Evolutionary conservation across 2,329 filamentous ascomycete species (phyloP), one percentile per base, ranked within the genome.

Genomic region (Elsinoe fawcettii): DNA sequence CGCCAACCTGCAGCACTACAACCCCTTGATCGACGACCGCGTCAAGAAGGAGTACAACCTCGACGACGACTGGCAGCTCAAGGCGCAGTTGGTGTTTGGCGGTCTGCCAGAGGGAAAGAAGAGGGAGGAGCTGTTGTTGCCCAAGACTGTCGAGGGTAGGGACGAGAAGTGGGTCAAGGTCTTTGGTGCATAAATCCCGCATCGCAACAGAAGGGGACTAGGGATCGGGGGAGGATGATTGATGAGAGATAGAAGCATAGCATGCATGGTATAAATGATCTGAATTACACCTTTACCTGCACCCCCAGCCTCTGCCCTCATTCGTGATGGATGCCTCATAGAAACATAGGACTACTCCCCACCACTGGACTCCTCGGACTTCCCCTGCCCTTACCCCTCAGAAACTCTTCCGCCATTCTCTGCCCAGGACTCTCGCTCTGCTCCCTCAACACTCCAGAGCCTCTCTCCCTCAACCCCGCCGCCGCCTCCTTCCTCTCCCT

Each of bases 1-100:
- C 63, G 87, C 86, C 69, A 95, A 91, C 79, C 80, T 96, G 55
- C 90, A 96, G 79, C 90, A 96, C 77, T 95, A 95, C 79, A 93
- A 90, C 80, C 90, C 90, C 18, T 73, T 96, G 59, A 82, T 95
- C 64, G 87, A 95, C 74, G 77, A 79, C 63, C 82, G 84, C 75
- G 86, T 90, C 55, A 74, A 79, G 44, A 76, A 76, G 61, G 75
- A 82, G 64, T 96, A 88, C 87, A 79, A 79, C 58, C 65, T 95
- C 30, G 86, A 88, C 43, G 67, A 74, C 16, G 79, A 80, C 65
- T 96, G 90, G 90, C 82, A 81, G 67, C 80, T 95, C 62, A 82
- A 85, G 68, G 85, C 87, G 22, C 89, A 95, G 79, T 77, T 96
- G 63, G 90, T 95, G 66, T 93, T 96, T 72, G 72, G 73, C 8